A percentile compares a stretch with the other conserved stretches of the same genome.
phyloP scores from a whole-genome alignment of 768 basidiomycete species.

The Phylloporus scabripes region DNA sequence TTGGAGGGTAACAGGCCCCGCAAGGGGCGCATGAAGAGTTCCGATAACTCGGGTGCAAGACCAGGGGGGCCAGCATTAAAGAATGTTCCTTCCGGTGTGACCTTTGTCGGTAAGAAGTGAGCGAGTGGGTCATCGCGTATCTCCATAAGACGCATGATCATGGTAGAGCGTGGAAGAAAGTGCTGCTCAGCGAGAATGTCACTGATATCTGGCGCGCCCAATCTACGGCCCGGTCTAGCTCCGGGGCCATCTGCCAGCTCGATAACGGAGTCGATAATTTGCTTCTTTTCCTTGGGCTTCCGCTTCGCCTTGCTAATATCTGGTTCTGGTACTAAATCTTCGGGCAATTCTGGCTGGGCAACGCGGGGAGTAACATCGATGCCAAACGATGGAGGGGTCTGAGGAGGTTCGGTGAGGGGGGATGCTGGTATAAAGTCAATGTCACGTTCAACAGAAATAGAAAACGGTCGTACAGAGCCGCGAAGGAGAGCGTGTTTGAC shows the following conservation, averaged over 20 bases:
- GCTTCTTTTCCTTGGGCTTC: conserved; percentile 71
- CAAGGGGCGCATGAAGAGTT: conserved; percentile 79
- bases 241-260: conserved; percentile 69
- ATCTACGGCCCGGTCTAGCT: conserved; percentile 49
- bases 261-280: conserved; percentile 86
- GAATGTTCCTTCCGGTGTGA: conserved; percentile 64
- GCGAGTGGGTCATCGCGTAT: conserved; percentile 80
- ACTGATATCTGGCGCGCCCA: conserved; percentile 57
- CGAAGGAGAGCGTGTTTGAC: conserved; percentile 54
- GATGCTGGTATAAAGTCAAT: conserved; percentile 47
- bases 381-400: conserved; percentile 68
- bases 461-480: conserved; percentile 55
- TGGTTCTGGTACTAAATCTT: conserved; percentile 28
- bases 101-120: conserved; percentile 80
- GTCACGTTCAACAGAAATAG: neutral
- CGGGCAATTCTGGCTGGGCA: conserved; percentile 37
- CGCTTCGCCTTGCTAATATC: conserved; percentile 39
- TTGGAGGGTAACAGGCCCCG: conserved; percentile 46
- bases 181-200: conserved; percentile 75
- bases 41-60: conserved; percentile 71
- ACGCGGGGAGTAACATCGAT: conserved; percentile 45
- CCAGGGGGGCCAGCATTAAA: conserved; percentile 86
- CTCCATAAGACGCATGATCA: conserved; percentile 81
- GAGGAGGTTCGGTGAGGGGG: conserved; percentile 67
- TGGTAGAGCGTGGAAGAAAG: conserved; percentile 78